Base-by-base conservation (phyloP, 331 rosid species). In the Arachis monticola region DNA sequence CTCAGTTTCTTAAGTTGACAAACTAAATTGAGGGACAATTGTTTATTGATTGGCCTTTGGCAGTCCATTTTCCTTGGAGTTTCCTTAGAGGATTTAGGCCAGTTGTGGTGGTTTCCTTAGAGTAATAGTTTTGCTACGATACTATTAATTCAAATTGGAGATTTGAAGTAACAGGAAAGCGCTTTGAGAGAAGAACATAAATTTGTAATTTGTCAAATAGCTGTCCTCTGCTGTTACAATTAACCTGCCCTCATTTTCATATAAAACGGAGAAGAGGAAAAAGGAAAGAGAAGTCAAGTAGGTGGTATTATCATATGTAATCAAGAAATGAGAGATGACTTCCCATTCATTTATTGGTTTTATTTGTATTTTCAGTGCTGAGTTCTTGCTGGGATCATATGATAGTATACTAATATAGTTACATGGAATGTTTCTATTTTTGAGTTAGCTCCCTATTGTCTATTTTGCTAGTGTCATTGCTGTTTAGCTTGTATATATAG, bases 361-460 rank as follows among this genome's bases (percentile, higher is more conserved):
- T 58, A 50, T 47, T 57, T 67, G 68, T 41, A 41, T 51, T 79
- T 59, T 59, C 48, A 27, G 35, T 79, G 45, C 70, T 64, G 14
- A 42, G 1, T 42, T 60, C 62, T 74, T 52, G 62, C 31, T 45
- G 68, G 53, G 61, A n/a, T 66, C 10, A 45, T 60, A 74, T 60
- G 72, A 67, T 31, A 41, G 48, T 45, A 53, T 50, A 68, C 57
- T 44, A 41, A 59, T 56, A 60, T 61, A 2, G 46, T 17, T 60
- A 44, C 51, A 7, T 53, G 35, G 12, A 7, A 53, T 32, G 74
- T 64, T 73, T 48, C 62, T 60, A 56, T 63, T 46, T 77, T 44
- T 62, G 47, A 40, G 58, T 65, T 60, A 51, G 66, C 60, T 67
- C 67, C 55, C 38, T 59, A 14, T 32, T 51, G 74, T 64, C 63